Percentiles rank a stretch among this genome's conserved stretches.
These are phyloP conservation scores for Rickenella mellea DNA, from an alignment of 768 basidiomycete species.

Conservation along the genomic window DNA sequence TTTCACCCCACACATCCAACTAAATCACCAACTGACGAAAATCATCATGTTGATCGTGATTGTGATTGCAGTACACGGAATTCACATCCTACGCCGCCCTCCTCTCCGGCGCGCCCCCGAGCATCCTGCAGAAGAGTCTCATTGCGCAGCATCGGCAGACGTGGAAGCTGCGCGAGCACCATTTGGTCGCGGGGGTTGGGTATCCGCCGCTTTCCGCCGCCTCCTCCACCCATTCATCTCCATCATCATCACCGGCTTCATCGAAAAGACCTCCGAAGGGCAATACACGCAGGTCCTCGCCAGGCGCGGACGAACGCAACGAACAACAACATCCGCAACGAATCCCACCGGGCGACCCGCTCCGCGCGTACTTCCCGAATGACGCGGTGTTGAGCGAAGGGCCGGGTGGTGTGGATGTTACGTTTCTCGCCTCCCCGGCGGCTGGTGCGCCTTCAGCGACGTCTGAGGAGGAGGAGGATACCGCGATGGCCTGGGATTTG, in stretches of 20 bases:
- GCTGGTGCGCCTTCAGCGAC: constrained; percentile 19
- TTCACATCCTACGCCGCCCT: constrained; percentile 78
- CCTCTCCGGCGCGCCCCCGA: constrained; percentile 57
- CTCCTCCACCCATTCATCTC: neutral
- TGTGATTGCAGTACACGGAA: constrained; percentile 54
- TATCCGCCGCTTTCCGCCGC: too few relatives aligned
- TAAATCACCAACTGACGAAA: neutral
- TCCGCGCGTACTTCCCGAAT: constrained; percentile 51
- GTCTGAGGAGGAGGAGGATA: neutral
- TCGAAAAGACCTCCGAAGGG: neutral
- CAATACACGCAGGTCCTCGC: constrained; percentile 1
- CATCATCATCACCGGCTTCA: neutral
- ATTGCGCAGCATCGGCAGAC: constrained; percentile 84
- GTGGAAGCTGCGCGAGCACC: constrained; percentile 78
- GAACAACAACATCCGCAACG: constrained; percentile 19
- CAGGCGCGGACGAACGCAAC: constrained; percentile 20
- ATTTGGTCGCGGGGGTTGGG: constrained; percentile 29
- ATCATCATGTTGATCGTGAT: neutral
- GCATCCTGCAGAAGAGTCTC: constrained; percentile 58
- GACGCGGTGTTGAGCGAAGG: constrained; percentile 41
- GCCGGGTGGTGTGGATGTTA: constrained; percentile 35
- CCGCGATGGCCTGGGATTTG: too few relatives aligned
- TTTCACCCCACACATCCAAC: neutral
- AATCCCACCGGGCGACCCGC: constrained; percentile 48
- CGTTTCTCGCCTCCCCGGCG: constrained; percentile 27